These are phyloP conservation scores for Parasitella parasitica DNA, from an alignment of 371 early-diverging fungal genomes.

Conservation along the genomic window DNA sequence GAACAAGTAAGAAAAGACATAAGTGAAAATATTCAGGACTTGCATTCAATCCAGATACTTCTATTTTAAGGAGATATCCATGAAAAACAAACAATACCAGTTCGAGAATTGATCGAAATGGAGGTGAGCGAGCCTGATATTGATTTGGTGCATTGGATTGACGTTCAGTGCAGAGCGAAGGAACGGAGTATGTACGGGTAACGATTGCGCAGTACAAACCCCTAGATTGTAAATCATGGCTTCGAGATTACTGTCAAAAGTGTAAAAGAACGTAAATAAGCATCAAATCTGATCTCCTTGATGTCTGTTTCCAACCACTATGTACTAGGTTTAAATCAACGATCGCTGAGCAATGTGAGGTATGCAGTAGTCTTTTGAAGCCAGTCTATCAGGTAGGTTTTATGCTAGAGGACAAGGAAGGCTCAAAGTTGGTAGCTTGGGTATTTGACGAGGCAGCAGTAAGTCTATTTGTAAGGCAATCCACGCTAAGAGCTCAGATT, in stretches of 20 bases:
- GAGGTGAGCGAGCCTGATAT: too few species aligned
- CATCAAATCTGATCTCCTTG: not conserved
- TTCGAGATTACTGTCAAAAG: not conserved
- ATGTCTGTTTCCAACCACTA: not conserved
- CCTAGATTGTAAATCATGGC: not conserved
- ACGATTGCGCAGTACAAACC: not conserved
- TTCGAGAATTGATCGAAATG: too few species aligned
- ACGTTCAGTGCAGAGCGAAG: too few species aligned
- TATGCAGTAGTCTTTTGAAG: not conserved
- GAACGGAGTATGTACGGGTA: too few species aligned
- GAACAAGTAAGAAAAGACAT: too few species aligned
- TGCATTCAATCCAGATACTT: too few species aligned
- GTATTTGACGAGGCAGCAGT: slow-evolving; percentile 1
- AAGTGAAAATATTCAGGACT: too few species aligned
- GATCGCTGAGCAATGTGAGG: not conserved
- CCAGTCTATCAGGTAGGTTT: not conserved
- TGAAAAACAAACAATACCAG: too few species aligned
- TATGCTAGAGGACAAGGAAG: not conserved
- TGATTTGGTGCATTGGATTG: too few species aligned
- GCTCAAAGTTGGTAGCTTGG: not conserved
- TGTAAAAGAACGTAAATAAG: slow-evolving; percentile 5
- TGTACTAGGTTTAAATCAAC: not conserved
- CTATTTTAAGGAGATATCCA: too few species aligned
- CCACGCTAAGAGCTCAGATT: too few species aligned
- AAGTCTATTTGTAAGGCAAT: too few species aligned